Evolutionary conservation across 345 rosid species (phyloP), one percentile per base, ranked within the genome.

Genomic region (Theobroma cacao): DNA sequence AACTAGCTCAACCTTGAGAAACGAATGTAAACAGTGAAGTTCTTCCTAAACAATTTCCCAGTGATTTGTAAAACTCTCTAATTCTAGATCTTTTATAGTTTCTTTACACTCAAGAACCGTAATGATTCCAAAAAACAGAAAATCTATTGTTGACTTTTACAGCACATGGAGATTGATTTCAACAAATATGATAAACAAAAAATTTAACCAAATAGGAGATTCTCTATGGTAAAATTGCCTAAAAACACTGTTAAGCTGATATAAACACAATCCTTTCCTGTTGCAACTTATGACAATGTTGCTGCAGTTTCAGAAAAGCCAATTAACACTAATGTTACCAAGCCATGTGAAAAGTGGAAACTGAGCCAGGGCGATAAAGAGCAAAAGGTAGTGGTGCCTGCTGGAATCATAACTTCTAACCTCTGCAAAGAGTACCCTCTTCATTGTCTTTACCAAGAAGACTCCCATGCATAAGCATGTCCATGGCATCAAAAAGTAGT

Each of bases 371-470:
- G 94, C 98, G 47, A 96, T 90, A 82, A 92, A 88, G 75, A 96
- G 88, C 84, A 94, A 81, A 86, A 94, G 88, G 78, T 89, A 96
- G 80, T 94, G 97, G 80, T 94, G 98, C 89, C 85, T 87, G 95
- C 95, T 96, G 1, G 97, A 88, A 85, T 94, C 98, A 28, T 87
- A 88, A 75, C 84, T 92, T 86, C 99, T 85, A 85, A 90, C 93
- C 85, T 92, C 99, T 2, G 97, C 91, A n/a, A 88, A 94, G 47
- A 94, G 92, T 53, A 94, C 98, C 82, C 98, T 88, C 88, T 94
- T 96, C 97, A 92, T 92, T 6, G 98, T 96, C 92, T 94, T 96
- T 79, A 92, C 97, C 87, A 96, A 81, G 91, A 96, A 96, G 69
- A 90, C 77, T 45, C 95, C 99, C 85, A 88, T 89, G 84, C 97